Evolutionary conservation across 2,329 filamentous ascomycete species (phyloP), one percentile per base, ranked within the genome.

Genomic region (Colletotrichum lentis): DNA sequence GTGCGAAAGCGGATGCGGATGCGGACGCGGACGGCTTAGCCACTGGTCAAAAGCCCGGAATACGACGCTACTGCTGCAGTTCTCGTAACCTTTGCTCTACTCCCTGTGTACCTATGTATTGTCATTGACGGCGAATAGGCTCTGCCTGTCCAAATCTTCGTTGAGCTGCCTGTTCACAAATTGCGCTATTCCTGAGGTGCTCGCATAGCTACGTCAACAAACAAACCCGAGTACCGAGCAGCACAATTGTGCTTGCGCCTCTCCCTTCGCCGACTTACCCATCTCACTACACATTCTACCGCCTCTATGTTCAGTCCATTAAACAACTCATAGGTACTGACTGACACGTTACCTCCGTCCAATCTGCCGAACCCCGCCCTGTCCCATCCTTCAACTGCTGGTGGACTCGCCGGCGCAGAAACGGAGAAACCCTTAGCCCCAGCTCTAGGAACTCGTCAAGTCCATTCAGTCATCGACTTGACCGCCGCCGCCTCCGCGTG

Each of bases 1-100:
- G 44, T 43, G 61, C 65, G 65, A 68, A 54, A 59, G 65, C 65
- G 65, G 65, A 54, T 67, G 65, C 65, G 65, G 65, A 67, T 24
- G 54, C 54, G 64, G 60, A 57, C 53, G 49, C 54, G 62, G 65
- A 49, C 35, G 54, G 43, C 55, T 52, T 55, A 60, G 65, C 62
- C 50, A 68, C 65, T 39, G 65, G 61, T 44, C 54, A 54, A 27
- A 35, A n/a, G 43, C 46, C 35, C 35, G 64, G 39, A 53, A 63
- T 52, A 57, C 64, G 53, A 59, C 65, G 61, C 61, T 65, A 65
- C 18, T 61, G 35, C 65, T 68, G 65, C 65, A 68, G n/a, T 49
- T 43, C 55, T 56, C 62, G 62, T 65, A 65, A 58, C 41, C 47
- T 47, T 35, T 18, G 18, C 39, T 31, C 6, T 31, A 6, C 56